Evolutionary conservation across 768 basidiomycete species (phyloP), one percentile per base, ranked within the genome.

Genomic region (Pleurotus djamor): DNA sequence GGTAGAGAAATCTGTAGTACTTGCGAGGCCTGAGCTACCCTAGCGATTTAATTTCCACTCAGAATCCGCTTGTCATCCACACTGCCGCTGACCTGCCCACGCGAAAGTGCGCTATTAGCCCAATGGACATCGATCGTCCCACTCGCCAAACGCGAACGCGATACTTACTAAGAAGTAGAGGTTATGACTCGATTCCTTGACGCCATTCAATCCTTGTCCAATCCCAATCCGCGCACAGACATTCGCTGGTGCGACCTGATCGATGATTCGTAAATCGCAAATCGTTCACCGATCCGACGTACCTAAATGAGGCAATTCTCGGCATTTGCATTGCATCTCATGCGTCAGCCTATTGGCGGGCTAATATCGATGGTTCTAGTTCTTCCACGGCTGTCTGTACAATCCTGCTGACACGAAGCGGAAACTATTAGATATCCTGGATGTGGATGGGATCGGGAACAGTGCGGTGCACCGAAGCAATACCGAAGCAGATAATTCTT

Each of bases 271-370:
- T n/a, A n/a, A n/a, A n/a, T n/a, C n/a, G n/a, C n/a, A n/a, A n/a
- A n/a, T n/a, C n/a, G n/a, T n/a, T n/a, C n/a, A n/a, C 21, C 45
- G 17, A 47, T 7, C 16, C 45, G 45, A 7, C 45, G 10, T 12
- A 17, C 16, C 45, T 47, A 10, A 47, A 12, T 12, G n/a, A 47
- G 45, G 45, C 51, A 38, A 52, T 36, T 52, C 37, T 56, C 54
- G 54, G 37, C 49, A 33, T 50, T 32, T 28, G 21, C 21, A 28
- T 28, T 28, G 34, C 49, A 2, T 33, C 49, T 50, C 54, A 44
- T 56, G 54, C 54, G 54, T 44, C 54, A 56, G 54, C 54, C 21
- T 44, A 56, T 56, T 56, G 54, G 54, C 16, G 13, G 54, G 44
- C 44, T 21, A 17, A 4, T 12, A 56, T 41, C 41, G 41, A 47